Evolutionary conservation across 805 yeast genomes (phyloP), one percentile per base, ranked within the genome.

Genomic region (Candida adriatica): DNA sequence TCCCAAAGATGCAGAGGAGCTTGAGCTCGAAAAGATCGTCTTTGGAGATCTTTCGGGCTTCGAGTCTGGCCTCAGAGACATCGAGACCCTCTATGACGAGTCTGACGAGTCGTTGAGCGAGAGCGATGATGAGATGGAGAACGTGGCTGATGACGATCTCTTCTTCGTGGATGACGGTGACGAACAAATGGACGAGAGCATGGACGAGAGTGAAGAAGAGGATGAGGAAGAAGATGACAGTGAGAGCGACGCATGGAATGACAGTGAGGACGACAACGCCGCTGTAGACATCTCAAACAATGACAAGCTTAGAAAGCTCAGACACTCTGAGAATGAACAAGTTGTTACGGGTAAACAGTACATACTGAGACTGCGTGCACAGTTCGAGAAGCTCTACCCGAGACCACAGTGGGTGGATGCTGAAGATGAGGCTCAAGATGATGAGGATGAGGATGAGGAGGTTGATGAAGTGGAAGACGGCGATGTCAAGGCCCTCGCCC

Each of bases 1-100:
- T 2, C 81, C 80, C 19, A 90, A 92, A 45, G 94, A 84, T 53
- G 79, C 73, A 31, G 96, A 86, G 53, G 98, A 92, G 56, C 46
- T 78, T 26, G 70, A 62, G 34, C 68, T 92, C 30, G 95, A 88
- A 41, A 82, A 73, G 54, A 66, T 85, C 10, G 95, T 92, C 4
- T 88, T 92, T 59, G 97, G 98, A 11, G 97, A 92, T 53, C 46
- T 68, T 4, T 81, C 75, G 34, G 81, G 90, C 18, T 80, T 82
- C 59, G 83, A 77, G 47, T 51, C 56, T 19, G 80, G 77, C 38
- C 62, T 85, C 49, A 75, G 68, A 34, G 68, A 70, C 36, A 60
- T 76, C 30, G 85, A 79, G 43, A 68, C 77, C 39, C 60, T 77
- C 6, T 53, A 65, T 42, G 62, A 61, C 5, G 46, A 43, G 10